Conservation (phyloP, 2,329 filamentous ascomycete species). For the Exophiala mesophila region DNA sequence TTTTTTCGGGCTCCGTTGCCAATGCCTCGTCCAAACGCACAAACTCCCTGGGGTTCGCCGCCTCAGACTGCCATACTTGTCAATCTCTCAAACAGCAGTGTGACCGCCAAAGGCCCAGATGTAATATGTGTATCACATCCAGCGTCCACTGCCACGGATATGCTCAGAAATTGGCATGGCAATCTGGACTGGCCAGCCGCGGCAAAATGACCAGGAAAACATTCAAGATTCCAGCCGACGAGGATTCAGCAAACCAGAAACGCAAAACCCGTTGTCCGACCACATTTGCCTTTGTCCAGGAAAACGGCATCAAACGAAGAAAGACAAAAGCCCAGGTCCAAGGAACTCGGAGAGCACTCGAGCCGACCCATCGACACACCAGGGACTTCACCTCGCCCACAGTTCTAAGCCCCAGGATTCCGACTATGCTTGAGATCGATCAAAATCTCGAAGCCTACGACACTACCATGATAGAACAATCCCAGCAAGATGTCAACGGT, state of each 20-base stretch:
- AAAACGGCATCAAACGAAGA: constrained; percentile 4
- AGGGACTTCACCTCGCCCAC: no score
- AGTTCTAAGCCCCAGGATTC: no score
- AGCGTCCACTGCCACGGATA: constrained; percentile 12
- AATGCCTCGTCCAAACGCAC: no score
- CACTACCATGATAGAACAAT: no score
- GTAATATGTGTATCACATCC: constrained; percentile 6
- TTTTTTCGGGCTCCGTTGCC: no score
- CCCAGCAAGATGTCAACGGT: no score
- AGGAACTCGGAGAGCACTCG: no score
- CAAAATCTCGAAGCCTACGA: no score
- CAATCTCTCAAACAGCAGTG: constrained; percentile 9
- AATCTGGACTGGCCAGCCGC: constrained; percentile 1
- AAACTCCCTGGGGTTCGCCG: constrained; percentile 15
- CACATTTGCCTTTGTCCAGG: constrained; percentile 10
- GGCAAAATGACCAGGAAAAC: constrained; percentile 1
- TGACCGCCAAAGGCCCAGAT: constrained; percentile 16
- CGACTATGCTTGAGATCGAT: no score
- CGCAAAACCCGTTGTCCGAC: background rate
- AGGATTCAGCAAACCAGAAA: background rate
- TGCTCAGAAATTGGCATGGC: constrained; percentile 12
- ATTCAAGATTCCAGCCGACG: background rate
- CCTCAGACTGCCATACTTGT: constrained; percentile 18
- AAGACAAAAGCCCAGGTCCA: no score
- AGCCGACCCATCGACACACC: no score